Evolutionary conservation across 1,284 basidiomycete genomes (phyloP).

Genomic region (Stygiomarasmius scandens): DNA sequence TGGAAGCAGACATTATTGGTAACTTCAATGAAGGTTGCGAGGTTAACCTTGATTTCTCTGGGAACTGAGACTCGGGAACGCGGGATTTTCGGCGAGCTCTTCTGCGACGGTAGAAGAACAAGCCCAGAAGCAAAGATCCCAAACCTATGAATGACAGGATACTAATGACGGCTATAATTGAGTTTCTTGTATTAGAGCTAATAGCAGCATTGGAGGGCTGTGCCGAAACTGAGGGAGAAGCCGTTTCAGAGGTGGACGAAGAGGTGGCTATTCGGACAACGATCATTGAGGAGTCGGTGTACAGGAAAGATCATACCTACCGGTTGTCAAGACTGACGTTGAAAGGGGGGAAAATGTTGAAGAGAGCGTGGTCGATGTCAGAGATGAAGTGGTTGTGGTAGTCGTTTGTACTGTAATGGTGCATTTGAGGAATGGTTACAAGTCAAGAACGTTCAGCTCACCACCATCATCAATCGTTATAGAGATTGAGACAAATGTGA

Average conservation of each 20-base stretch:
- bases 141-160: constrained; percentile 17
- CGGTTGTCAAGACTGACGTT: neutral
- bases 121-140: constrained; percentile 16
- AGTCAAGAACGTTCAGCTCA: constrained; percentile 4
- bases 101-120: constrained; percentile 19
- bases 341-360: neutral
- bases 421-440: too few relatives aligned
- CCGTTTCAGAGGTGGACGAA: neutral
- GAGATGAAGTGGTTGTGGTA: neutral
- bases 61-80: too few relatives aligned
- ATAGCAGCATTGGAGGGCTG: neutral
- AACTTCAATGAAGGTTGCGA: too few relatives aligned
- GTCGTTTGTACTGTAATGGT: neutral
- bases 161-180: constrained; percentile 19
- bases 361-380: neutral
- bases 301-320: neutral
- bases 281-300: too few relatives aligned
- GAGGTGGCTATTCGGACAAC: neutral
- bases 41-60: too few relatives aligned
- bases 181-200: constrained; percentile 1
- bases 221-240: constrained; percentile 5
- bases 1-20: too few relatives aligned
- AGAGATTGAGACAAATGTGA: constrained; percentile 33
- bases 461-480: constrained; percentile 20
- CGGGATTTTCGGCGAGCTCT: neutral